Percentiles rank a stretch among this genome's conserved stretches.
These are phyloP conservation scores for Termitomyces sp. DNA, from an alignment of 768 basidiomycete species.

Conservation along the genomic window DNA sequence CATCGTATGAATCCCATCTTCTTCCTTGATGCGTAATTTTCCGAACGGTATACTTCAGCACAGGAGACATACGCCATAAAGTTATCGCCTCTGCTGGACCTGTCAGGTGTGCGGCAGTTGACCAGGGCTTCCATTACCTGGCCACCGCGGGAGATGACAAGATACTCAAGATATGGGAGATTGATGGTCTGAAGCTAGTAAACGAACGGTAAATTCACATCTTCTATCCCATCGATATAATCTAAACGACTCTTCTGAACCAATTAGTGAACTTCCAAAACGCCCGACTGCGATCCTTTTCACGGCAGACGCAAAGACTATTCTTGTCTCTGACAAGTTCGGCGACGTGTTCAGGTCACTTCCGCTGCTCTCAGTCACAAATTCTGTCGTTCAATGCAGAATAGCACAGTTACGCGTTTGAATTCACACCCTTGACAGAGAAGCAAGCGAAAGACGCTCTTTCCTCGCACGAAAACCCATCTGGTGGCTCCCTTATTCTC, in stretches of 20 bases:
- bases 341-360: slow-evolving; percentile 86
- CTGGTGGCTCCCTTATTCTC: slow-evolving; percentile 64
- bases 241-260: neutral
- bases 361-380: neutral
- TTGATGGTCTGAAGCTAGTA: slow-evolving; percentile 49
- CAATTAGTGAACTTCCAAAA: slow-evolving; percentile 72
- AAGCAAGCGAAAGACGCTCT: slow-evolving; percentile 34
- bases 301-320: slow-evolving; percentile 52
- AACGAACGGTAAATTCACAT: slow-evolving; percentile 48
- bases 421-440: slow-evolving; percentile 25
- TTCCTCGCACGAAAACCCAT: slow-evolving; percentile 65
- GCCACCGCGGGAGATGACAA: slow-evolving; percentile 80
- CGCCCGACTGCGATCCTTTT: slow-evolving; percentile 70
- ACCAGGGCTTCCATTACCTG: slow-evolving; percentile 39
- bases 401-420: slow-evolving; percentile 54
- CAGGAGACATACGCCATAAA: slow-evolving; percentile 45
- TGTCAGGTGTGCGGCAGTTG: slow-evolving; percentile 54
- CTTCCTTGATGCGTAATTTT: neutral
- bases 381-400: neutral
- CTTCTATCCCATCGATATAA: neutral
- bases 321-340: slow-evolving; percentile 90
- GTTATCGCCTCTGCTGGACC: slow-evolving; percentile 48
- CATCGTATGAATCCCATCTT: slow-evolving; percentile 38
- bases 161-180: slow-evolving; percentile 65
- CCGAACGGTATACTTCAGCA: slow-evolving; percentile 28